Percentiles rank a stretch among this genome's conserved stretches.
phyloP scores from a whole-genome alignment of 345 rosid genomes.

The Pistacia integerrima region DNA sequence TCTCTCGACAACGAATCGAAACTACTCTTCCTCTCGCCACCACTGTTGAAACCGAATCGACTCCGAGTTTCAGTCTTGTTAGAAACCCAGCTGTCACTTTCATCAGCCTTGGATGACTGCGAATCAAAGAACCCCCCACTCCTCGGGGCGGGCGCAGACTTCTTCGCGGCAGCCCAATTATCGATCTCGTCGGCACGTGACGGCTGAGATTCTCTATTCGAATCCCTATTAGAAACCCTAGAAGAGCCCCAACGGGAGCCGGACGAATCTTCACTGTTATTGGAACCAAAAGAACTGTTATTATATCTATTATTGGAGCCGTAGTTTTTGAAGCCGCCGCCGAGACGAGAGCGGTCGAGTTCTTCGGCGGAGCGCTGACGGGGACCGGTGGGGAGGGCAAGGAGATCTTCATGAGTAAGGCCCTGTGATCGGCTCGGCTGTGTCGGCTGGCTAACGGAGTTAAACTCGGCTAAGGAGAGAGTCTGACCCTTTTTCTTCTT shows the following conservation, averaged over 20 bases:
- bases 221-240: conserved; percentile 54
- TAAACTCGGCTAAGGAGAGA: conserved; percentile 67
- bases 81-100: conserved; percentile 77
- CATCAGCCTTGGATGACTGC: conserved; percentile 92
- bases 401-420: conserved; percentile 59
- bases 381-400: conserved; percentile 83
- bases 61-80: conserved; percentile 40
- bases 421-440: conserved; percentile 32
- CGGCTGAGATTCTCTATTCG: conserved; percentile 49
- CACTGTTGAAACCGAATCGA: conserved; percentile 45
- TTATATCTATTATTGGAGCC: conserved; percentile 22
- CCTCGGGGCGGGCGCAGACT: conserved; percentile 25
- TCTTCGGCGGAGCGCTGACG: conserved; percentile 86
- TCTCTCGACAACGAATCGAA: conserved; percentile 69
- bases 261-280: conserved; percentile 54
- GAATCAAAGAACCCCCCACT: conserved; percentile 61
- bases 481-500: conserved; percentile 75
- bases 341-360: conserved; percentile 71
- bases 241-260: conserved; percentile 64
- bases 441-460: conserved; percentile 30
- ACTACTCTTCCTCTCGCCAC: conserved; percentile 65
- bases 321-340: conserved; percentile 72
- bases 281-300: conserved; percentile 47
- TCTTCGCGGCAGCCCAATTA: conserved; percentile 83
- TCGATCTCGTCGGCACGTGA: conserved; percentile 94